phyloP scores from a whole-genome alignment of 345 rosid genomes.

The Citrus unshiu region DNA sequence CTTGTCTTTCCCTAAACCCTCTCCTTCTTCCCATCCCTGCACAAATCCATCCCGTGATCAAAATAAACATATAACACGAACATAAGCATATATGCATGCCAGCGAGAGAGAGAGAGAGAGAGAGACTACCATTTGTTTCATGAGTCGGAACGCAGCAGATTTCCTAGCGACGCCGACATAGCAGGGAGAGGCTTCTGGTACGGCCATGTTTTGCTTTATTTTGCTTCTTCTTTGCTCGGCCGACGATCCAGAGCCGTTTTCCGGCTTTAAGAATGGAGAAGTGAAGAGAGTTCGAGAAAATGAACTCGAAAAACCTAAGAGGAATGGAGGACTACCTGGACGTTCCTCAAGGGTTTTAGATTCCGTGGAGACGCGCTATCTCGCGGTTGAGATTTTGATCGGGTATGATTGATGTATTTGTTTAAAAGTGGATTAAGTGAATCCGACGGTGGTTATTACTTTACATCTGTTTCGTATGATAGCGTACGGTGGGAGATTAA shows the following conservation, averaged over 20 bases:
- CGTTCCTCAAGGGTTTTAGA: constrained; percentile 12
- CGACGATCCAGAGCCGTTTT: constrained; percentile 36
- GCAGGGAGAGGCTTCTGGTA: constrained; percentile 86
- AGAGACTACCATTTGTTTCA: constrained; percentile 83
- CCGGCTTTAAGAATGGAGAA: constrained; percentile 1
- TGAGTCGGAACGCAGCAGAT: constrained; percentile 91
- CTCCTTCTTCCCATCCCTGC: constrained; percentile 99
- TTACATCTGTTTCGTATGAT: background rate
- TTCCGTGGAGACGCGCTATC: constrained; percentile 11
- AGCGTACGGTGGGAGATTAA: background rate
- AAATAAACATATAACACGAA: background rate
- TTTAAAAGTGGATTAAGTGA: too few species aligned
- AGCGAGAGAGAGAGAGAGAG: background rate
- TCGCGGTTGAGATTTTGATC: constrained; percentile 6
- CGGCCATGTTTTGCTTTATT: constrained; percentile 57
- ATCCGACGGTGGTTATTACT: constrained; percentile 1
- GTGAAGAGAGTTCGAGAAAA: constrained; percentile 6
- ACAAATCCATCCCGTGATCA: background rate
- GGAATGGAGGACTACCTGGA: constrained; percentile 5
- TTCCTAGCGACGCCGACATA: constrained; percentile 76
- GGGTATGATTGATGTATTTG: too few species aligned
- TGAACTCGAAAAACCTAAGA: constrained; percentile 25
- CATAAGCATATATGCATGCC: background rate
- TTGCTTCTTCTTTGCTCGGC: constrained; percentile 13
- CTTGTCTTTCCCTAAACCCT: constrained; percentile 96